phyloP scores from a whole-genome alignment of 2,329 filamentous ascomycete genomes.

The Colletotrichum truncatum region DNA sequence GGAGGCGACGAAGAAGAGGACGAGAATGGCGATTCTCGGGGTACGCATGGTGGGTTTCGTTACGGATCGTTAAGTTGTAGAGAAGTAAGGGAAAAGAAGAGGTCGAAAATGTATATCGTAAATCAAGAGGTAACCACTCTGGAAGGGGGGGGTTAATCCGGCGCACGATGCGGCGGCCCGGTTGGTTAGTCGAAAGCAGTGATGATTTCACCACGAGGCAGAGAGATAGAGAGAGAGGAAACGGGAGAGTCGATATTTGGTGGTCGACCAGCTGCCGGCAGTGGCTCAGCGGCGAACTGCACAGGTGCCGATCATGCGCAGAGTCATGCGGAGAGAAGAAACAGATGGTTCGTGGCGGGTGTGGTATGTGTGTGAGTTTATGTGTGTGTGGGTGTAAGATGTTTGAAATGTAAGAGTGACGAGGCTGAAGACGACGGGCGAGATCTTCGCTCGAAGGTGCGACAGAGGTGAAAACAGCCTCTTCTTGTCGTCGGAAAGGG shows the following conservation, averaged over 20 bases:
- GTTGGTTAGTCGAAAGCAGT: neutral
- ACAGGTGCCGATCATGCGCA: slow-evolving; percentile 16
- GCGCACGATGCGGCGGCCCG: slow-evolving; percentile 7
- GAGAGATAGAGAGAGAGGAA: too few species aligned
- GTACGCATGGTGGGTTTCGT: slow-evolving; percentile 56
- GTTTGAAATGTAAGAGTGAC: neutral
- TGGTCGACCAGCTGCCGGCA: slow-evolving; percentile 15
- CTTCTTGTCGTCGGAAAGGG: neutral
- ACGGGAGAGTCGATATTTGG: neutral
- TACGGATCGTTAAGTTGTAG: slow-evolving; percentile 5
- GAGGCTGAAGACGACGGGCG: neutral
- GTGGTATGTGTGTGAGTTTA: too few species aligned
- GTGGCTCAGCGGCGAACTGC: slow-evolving; percentile 27
- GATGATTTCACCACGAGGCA: neutral
- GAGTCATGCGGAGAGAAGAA: slow-evolving; percentile 13
- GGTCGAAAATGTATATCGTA: slow-evolving; percentile 1
- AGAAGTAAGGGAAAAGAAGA: neutral
- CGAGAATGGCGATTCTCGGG: slow-evolving; percentile 62
- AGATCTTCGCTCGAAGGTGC: neutral
- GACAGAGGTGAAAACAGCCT: slow-evolving; percentile 2
- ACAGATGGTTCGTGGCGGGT: neutral
- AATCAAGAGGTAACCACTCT: neutral
- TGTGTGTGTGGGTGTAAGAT: neutral
- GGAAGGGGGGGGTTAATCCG: neutral
- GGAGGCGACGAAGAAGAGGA: slow-evolving; percentile 61